These are phyloP conservation scores for Rhodamnia argentea DNA, from an alignment of 345 rosid species.

Conservation along the genomic window DNA sequence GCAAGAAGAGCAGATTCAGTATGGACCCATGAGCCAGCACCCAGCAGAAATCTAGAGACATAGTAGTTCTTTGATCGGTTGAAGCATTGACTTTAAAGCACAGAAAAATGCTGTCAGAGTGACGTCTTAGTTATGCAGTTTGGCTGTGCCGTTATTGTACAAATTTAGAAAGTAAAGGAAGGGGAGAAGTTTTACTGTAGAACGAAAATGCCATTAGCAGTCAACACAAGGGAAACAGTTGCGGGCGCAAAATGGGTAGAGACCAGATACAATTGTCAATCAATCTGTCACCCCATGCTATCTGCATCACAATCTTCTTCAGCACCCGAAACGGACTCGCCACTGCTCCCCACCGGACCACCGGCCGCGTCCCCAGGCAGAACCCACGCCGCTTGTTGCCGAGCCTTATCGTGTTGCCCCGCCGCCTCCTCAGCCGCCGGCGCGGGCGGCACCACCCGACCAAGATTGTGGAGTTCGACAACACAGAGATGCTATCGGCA, in stretches of 20 bases:
- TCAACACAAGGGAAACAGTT: conserved; percentile 67
- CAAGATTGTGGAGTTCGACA: conserved; percentile 20
- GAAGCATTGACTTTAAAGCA: background rate
- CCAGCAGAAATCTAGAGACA: background rate
- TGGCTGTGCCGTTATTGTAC: background rate
- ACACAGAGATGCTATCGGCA: conserved; percentile 3
- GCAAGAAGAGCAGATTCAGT: background rate
- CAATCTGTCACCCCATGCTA: conserved; percentile 27
- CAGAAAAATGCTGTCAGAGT: background rate
- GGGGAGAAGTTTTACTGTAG: background rate
- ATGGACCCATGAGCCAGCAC: background rate
- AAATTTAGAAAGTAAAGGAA: background rate
- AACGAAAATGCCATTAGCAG: background rate
- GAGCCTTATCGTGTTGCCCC: conserved; percentile 40
- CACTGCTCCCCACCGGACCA: conserved; percentile 61
- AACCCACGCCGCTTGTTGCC: conserved; percentile 68
- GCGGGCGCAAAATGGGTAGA: conserved; percentile 64
- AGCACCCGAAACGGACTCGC: conserved; percentile 40
- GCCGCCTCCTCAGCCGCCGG: conserved; percentile 32
- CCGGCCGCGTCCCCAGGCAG: conserved; percentile 42
- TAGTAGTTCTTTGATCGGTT: background rate
- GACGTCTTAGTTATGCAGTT: background rate
- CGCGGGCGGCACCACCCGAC: conserved; percentile 39
- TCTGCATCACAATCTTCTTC: conserved; percentile 53
- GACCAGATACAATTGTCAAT: conserved; percentile 41